These are phyloP conservation scores for Schoenoplectus triqueter DNA, from an alignment of 202 grass and related monocot genomes.

Conservation along the genomic window DNA sequence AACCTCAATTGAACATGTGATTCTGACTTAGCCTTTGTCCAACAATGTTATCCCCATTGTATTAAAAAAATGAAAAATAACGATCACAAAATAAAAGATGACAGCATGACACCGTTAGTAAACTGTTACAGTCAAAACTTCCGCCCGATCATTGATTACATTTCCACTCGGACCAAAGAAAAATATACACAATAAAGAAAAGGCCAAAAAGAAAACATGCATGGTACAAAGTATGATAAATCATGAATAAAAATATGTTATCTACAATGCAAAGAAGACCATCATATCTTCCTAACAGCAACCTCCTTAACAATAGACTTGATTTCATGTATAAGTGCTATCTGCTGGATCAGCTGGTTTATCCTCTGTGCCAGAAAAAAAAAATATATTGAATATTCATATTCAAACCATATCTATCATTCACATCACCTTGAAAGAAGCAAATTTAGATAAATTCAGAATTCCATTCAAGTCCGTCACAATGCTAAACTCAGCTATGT, in stretches of 20 bases:
- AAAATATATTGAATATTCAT: slow-evolving; percentile 16
- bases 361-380: slow-evolving; percentile 44
- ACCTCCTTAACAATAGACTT: slow-evolving; percentile 41
- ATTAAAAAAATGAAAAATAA: neutral
- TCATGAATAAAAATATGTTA: slow-evolving; percentile 22
- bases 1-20: neutral
- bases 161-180: neutral
- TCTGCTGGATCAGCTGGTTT: slow-evolving; percentile 47
- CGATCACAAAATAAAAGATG: neutral
- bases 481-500: neutral
- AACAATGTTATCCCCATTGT: neutral
- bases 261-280: slow-evolving; percentile 30
- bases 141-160: neutral
- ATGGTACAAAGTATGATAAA: slow-evolving; percentile 21
- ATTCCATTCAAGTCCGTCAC: neutral
- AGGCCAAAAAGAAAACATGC: neutral
- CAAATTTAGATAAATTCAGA: neutral
- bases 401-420: slow-evolving; percentile 22
- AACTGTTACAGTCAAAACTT: slow-evolving; percentile 30
- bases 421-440: neutral
- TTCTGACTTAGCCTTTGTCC: neutral
- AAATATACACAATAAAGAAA: slow-evolving; percentile 5
- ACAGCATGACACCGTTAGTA: neutral
- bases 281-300: slow-evolving; percentile 37
- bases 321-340: slow-evolving; percentile 46